These are phyloP conservation scores for Kernera saxatilis DNA, from an alignment of 345 rosid species.

Conservation along the genomic window DNA sequence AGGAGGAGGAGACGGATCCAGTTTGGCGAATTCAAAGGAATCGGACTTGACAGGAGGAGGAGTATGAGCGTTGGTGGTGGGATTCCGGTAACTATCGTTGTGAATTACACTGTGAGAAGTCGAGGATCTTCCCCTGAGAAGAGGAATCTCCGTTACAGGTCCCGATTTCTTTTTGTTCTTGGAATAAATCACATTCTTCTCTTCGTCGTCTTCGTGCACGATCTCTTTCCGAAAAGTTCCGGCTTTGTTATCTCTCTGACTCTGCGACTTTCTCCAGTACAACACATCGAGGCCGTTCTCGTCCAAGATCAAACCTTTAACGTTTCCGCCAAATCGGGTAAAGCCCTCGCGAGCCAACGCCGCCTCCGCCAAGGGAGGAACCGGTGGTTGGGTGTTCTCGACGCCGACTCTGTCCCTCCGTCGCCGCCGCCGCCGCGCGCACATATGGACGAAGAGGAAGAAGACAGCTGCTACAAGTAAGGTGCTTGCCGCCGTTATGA, in stretches of 20 bases:
- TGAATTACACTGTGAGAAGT: slow-evolving; percentile 38
- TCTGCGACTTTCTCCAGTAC: slow-evolving; percentile 41
- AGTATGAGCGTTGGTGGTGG: not conserved
- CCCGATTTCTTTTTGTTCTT: slow-evolving; percentile 26
- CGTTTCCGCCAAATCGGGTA: slow-evolving; percentile 30
- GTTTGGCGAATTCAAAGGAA: slow-evolving; percentile 1
- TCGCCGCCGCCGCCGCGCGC: slow-evolving; percentile 26
- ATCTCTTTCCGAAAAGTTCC: slow-evolving; percentile 19
- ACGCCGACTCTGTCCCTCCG: slow-evolving; percentile 25
- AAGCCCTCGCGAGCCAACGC: slow-evolving; percentile 31
- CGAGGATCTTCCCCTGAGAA: slow-evolving; percentile 61
- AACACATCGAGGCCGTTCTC: slow-evolving; percentile 51
- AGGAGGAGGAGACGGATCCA: not conserved
- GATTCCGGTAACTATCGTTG: not conserved
- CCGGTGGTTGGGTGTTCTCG: not conserved
- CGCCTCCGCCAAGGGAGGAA: slow-evolving; percentile 7
- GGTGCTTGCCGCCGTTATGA: slow-evolving; percentile 60
- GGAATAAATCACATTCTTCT: slow-evolving; percentile 11
- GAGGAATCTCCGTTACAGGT: slow-evolving; percentile 49
- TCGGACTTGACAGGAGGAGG: not conserved
- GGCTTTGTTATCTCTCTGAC: slow-evolving; percentile 8
- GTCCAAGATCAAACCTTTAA: slow-evolving; percentile 42
- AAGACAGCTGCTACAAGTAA: slow-evolving; percentile 45
- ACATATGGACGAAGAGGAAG: slow-evolving; percentile 45
- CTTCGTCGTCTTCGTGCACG: not conserved